Percentiles rank a stretch among this genome's conserved stretches.
Conservation (phyloP, 768 basidiomycete genomes). For the Auriscalpium vulgare region DNA sequence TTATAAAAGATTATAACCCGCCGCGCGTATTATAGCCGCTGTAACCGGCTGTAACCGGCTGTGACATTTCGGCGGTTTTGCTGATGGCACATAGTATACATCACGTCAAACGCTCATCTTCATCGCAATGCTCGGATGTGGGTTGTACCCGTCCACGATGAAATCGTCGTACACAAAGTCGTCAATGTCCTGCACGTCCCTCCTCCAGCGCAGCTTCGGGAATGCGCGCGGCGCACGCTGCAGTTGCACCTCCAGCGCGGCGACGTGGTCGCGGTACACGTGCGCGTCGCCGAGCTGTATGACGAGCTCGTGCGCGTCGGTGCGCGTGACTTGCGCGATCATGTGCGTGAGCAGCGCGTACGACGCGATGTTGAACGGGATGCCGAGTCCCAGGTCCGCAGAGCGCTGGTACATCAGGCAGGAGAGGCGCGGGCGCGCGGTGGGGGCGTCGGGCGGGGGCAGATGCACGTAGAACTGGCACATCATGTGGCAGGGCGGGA, state of each 20-base stretch:
- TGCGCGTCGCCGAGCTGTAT: constrained; percentile 98
- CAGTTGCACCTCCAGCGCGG: constrained; percentile 78
- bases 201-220: constrained; percentile 69
- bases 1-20: too few species aligned
- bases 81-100: too few species aligned
- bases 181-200: constrained; percentile 67
- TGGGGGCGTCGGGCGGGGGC: constrained; percentile 42
- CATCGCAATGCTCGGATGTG: constrained; percentile 81
- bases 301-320: constrained; percentile 81
- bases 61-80: too few species aligned
- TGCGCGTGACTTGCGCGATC: constrained; percentile 88
- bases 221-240: constrained; percentile 71
- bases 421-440: constrained; percentile 62
- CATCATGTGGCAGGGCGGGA: constrained; percentile 98
- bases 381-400: constrained; percentile 92
- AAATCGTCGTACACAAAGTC: constrained; percentile 77
- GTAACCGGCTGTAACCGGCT: too few species aligned
- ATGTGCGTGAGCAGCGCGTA: constrained; percentile 97
- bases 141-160: constrained; percentile 79
- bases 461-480: constrained; percentile 98
- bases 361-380: constrained; percentile 99
- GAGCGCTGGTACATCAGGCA: constrained; percentile 98
- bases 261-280: constrained; percentile 88
- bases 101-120: constrained; percentile 79
- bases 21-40: too few species aligned